Evolutionary conservation across 164 flowering plant species (phyloP), one percentile per base, ranked within the genome.

Genomic region (Piper betle): DNA sequence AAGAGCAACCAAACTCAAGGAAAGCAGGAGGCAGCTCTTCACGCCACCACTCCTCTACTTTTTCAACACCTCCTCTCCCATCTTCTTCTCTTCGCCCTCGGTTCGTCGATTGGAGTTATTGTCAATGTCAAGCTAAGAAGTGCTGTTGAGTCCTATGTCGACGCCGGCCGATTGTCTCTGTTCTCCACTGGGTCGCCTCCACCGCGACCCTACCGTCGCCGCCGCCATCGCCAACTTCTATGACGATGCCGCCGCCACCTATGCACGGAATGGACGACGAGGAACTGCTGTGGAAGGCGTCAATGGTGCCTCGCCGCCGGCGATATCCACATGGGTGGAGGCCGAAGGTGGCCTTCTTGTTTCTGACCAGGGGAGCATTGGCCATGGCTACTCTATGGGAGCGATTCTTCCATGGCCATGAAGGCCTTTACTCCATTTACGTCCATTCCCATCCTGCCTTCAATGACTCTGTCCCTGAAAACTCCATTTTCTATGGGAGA

Each of bases 331-430:
- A 64, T 59, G 54, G 64, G n/a, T 58, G 74, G 5, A 64, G 57
- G 2, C 83, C 82, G 0, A 81, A 83, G 68, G 75, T 83, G 39
- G 84, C 88, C 5, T 83, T 83, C 82, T 39, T 83, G 79, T 83
- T 81, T 70, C 60, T 81, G 74, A 72, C 78, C 1, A 78, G 60
- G 54, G 79, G 83, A 1, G 69, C 70, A 4, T 66, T 81, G 43
- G 33, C 69, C 15, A 43, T 81, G 70, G 85, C 82, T 41, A 81
- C 85, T 10, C 61, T 84, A 39, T 84, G 85, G 88, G 85, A 84
- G 67, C 67, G 62, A 48, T 84, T 84, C 70, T 84, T 81, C 72
- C 60, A 67, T 52, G 88, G 88, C 8, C 61, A 81, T 66, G 73
- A 74, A 58, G 81, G 81, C 13, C 50, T 75, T 2, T 84, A 70